Conservation (phyloP, 1,284 basidiomycete genomes). For the Ceratobasidium sp. region DNA sequence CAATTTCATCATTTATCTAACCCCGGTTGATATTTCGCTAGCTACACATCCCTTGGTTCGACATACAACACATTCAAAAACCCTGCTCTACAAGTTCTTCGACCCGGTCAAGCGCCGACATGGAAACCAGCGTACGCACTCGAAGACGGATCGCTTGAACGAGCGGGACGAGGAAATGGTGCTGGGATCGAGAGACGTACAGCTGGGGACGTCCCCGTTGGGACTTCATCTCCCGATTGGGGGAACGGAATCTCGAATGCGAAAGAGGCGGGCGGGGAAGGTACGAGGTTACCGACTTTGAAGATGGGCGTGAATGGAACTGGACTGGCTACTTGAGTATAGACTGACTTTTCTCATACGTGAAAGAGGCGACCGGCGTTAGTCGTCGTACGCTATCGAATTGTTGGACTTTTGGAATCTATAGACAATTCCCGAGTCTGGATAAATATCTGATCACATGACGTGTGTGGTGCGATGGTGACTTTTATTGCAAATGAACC, state of each 20-base stretch:
- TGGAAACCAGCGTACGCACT: conserved; percentile 87
- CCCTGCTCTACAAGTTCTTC: conserved; percentile 64
- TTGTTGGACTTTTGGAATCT: too few relatives aligned
- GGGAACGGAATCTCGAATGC: not conserved
- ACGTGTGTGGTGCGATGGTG: not conserved
- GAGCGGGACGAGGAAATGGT: conserved; percentile 62
- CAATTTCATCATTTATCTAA: too few relatives aligned
- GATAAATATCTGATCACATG: too few relatives aligned
- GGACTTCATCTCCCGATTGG: not conserved
- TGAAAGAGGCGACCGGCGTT: not conserved
- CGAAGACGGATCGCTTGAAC: conserved; percentile 80
- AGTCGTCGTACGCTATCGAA: too few relatives aligned
- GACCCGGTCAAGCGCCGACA: conserved; percentile 45
- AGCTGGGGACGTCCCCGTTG: not conserved
- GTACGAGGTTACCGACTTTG: not conserved
- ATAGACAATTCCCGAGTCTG: too few relatives aligned
- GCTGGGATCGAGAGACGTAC: conserved; percentile 26
- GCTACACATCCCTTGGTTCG: conserved; percentile 96
- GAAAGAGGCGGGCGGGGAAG: not conserved
- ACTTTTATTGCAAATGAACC: not conserved
- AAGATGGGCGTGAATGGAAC: not conserved
- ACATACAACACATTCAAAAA: conserved; percentile 96
- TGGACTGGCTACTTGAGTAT: conserved; percentile 13
- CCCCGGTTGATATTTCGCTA: too few relatives aligned
- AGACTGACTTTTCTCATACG: not conserved